Evolutionary conservation across 192 early-diverging fungal genomes (phyloP), one percentile per base, ranked within the genome.

Genomic region (Podila epicladia): DNA sequence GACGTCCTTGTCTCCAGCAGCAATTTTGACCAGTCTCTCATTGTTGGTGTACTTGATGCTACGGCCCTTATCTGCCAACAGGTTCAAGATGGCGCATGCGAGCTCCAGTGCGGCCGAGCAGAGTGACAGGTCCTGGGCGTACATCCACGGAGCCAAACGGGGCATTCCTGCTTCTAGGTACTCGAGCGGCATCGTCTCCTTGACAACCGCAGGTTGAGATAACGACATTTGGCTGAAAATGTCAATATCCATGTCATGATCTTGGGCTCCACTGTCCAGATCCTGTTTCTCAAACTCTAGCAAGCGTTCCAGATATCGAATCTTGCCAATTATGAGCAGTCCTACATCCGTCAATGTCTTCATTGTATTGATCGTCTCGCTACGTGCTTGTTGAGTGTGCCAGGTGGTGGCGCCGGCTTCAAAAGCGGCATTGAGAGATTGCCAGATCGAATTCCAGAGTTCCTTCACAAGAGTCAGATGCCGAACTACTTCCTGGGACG

Each of bases 391-490:
- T 28, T 50, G 65, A n/a, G 71, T 65, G 11, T 58, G 62, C 76
- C 76, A 79, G 7, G 62, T 79, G 4, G 65, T 72, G 24, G 65
- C 58, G 1, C 76, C 76, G 12, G 76, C 76, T 3, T 62, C 12
- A 31, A 79, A 72, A 2, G 76, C 76, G 19, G 76, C 69, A n/a
- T 72, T 62, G 24, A 79, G 24, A 9, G 76, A 72, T 0, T 67
- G 17, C 76, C 76, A 79, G 32, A 79, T 79, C 9, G 76, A 72
- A 31, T 79, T 66, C 76, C 76, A 79, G 4, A 79, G 65, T 11
- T 62, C 60, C 38, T 79, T 79, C 11, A 79, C 71, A 12, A 79
- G 29, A 9, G 69, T 49, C 22, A 79, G 5, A 51, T 79, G 76
- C 19, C 66, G 69, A 24, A 53, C 70, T 7, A 79, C 62, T 15